These are phyloP conservation scores for Waltergamsia citrina DNA, from an alignment of 2,329 filamentous ascomycete species.

Conservation along the genomic window DNA sequence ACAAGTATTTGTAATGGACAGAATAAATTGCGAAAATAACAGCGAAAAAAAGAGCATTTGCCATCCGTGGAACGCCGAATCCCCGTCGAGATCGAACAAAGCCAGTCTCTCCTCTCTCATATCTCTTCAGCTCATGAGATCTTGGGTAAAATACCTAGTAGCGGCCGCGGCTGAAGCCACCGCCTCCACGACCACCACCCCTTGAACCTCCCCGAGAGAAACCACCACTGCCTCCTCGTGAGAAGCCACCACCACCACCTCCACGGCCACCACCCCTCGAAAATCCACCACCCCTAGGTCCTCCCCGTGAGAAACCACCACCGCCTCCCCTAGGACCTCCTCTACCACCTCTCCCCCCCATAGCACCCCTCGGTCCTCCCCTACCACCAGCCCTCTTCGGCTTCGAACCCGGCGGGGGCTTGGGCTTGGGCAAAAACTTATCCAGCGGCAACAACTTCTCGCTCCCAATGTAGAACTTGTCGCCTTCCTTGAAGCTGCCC, in stretches of 20 bases:
- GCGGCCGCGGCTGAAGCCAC: conserved; percentile 16
- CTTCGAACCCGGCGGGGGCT: conserved; percentile 54
- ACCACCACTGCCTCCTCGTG: conserved; percentile 9
- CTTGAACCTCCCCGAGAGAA: conserved; percentile 9
- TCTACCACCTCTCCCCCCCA: conserved; percentile 10
- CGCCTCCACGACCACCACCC: conserved; percentile 8
- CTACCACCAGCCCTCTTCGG: conserved; percentile 49
- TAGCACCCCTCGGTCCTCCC: conserved; percentile 19
- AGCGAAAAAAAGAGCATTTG: background rate
- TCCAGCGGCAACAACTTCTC: conserved; percentile 94
- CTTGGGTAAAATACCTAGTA: conserved; percentile 7
- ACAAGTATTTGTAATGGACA: background rate
- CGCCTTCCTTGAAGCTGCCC: conserved; percentile 86
- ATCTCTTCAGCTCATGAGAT: conserved; percentile 2
- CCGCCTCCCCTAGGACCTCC: conserved; percentile 11
- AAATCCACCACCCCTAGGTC: conserved; percentile 9
- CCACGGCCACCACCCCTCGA: conserved; percentile 11
- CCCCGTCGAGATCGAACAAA: conserved; percentile 4
- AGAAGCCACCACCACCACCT: conserved; percentile 7
- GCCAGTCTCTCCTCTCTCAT: conserved; percentile 4
- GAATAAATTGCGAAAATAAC: background rate
- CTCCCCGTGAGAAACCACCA: conserved; percentile 5
- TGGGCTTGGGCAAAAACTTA: conserved; percentile 93
- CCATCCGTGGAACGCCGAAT: conserved; percentile 1
- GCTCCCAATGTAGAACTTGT: conserved; percentile 92